Conservation (phyloP, 148 eudicot genomes). For the Diospyros kaki region DNA sequence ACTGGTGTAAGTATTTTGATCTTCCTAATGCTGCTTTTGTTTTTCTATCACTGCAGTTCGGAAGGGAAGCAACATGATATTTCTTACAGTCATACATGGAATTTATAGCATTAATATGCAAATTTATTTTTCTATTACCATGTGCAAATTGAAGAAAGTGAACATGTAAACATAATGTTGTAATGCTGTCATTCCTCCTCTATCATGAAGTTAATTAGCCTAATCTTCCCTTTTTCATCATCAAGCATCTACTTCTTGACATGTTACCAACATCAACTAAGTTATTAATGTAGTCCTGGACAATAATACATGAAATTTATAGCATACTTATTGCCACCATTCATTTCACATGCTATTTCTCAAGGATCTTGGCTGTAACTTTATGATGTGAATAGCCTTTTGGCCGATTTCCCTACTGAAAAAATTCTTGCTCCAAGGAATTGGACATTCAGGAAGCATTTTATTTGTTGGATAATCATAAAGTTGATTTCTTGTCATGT, state of each 20-base stretch:
- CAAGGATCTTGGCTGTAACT: not conserved
- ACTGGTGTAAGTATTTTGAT: conserved; percentile 66
- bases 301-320: not conserved
- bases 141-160: too few relatives aligned
- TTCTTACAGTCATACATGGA: too few relatives aligned
- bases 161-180: too few relatives aligned
- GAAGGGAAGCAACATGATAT: too few relatives aligned
- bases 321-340: not conserved
- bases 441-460: not conserved
- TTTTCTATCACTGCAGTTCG: too few relatives aligned
- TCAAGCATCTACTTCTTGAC: not conserved
- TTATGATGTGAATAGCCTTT: not conserved
- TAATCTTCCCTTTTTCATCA: not conserved
- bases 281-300: not conserved
- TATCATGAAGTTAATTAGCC: too few relatives aligned
- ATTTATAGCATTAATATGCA: too few relatives aligned
- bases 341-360: not conserved
- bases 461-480: not conserved
- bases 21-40: too few relatives aligned
- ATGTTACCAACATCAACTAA: not conserved
- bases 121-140: too few relatives aligned
- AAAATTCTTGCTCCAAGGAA: not conserved
- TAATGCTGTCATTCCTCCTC: too few relatives aligned
- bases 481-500: not conserved
- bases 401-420: not conserved